Conservation (phyloP, 177 flowering plant species). For the Tripterygium wilfordii region DNA sequence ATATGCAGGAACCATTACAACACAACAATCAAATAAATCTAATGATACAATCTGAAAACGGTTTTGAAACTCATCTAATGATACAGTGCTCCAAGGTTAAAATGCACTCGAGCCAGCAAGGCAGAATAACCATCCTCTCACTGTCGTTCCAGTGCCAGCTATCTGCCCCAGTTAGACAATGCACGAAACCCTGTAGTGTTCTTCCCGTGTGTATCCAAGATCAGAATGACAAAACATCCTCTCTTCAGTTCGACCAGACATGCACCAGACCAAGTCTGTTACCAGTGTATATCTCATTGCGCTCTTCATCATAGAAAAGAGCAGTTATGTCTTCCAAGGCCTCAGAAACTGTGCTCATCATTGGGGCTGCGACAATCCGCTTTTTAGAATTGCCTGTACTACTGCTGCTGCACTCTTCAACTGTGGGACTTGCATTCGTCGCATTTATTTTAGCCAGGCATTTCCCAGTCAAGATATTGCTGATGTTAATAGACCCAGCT, state of each 20-base stretch:
- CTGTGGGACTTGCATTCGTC: constrained; percentile 35
- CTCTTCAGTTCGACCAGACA: constrained; percentile 88
- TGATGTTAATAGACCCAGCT: constrained; percentile 95
- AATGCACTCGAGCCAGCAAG: no score
- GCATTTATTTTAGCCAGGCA: constrained; percentile 89
- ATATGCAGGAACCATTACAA: no score
- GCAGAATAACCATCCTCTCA: no score
- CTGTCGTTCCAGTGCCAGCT: no score
- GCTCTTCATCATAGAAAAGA: constrained; percentile 18
- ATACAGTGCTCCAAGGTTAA: no score
- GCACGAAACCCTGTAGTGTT: no score
- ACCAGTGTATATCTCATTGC: constrained; percentile 96
- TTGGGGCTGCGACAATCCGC: constrained; percentile 32
- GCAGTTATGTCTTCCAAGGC: constrained; percentile 30
- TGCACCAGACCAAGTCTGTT: constrained; percentile 87
- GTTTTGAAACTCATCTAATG: no score
- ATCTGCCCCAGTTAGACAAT: no score
- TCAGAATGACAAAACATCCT: neutral
- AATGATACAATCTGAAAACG: constrained; percentile 1
- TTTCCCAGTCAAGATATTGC: constrained; percentile 95
- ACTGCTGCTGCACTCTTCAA: constrained; percentile 19
- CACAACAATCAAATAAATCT: neutral
- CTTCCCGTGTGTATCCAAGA: neutral
- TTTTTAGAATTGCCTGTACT: constrained; percentile 22
- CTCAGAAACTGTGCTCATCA: constrained; percentile 58